Evolutionary conservation across 2,329 filamentous ascomycete genomes (phyloP).

Genomic region (Meredithiella fracta): DNA sequence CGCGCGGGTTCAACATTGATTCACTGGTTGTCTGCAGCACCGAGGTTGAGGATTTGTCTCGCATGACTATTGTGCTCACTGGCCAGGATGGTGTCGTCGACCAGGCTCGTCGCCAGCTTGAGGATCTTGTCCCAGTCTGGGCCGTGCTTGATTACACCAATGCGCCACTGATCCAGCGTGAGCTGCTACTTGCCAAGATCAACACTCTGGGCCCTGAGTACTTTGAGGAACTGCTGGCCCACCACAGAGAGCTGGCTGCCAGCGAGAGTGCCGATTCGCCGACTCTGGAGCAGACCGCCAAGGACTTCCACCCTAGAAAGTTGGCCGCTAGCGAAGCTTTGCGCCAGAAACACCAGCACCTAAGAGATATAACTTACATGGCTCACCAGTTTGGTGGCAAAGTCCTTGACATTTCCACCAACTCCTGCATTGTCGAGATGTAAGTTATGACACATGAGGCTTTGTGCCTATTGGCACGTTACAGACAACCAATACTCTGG

Average conservation of each 20-base stretch:
- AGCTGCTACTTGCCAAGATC: conserved; percentile 88
- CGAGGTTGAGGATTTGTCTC: conserved; percentile 87
- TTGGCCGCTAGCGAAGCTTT: conserved; percentile 76
- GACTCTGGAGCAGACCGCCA: conserved; percentile 29
- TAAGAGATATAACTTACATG: conserved; percentile 90
- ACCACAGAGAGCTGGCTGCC: conserved; percentile 74
- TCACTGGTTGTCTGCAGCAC: conserved; percentile 95
- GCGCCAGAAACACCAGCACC: conserved; percentile 91
- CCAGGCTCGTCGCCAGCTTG: conserved; percentile 85
- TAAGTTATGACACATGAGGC: conserved; percentile 31
- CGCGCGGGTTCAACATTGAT: conserved; percentile 97
- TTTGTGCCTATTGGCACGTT: neutral
- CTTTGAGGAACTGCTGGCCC: conserved; percentile 88
- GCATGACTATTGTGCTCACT: conserved; percentile 96
- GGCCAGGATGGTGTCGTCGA: conserved; percentile 95
- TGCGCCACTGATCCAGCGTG: conserved; percentile 84
- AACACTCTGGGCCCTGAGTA: conserved; percentile 95
- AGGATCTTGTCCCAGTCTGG: conserved; percentile 96
- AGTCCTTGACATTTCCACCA: conserved; percentile 92
- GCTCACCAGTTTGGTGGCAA: conserved; percentile 97
- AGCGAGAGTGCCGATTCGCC: conserved; percentile 24
- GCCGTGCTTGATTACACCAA: conserved; percentile 92
- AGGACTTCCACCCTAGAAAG: conserved; percentile 80
- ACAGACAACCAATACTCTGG: neutral
- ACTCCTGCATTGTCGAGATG: conserved; percentile 97